Percentiles rank a stretch among this genome's conserved stretches.
phyloP scores from a whole-genome alignment of 1,284 basidiomycete genomes.

The Trichosporon inkin region DNA sequence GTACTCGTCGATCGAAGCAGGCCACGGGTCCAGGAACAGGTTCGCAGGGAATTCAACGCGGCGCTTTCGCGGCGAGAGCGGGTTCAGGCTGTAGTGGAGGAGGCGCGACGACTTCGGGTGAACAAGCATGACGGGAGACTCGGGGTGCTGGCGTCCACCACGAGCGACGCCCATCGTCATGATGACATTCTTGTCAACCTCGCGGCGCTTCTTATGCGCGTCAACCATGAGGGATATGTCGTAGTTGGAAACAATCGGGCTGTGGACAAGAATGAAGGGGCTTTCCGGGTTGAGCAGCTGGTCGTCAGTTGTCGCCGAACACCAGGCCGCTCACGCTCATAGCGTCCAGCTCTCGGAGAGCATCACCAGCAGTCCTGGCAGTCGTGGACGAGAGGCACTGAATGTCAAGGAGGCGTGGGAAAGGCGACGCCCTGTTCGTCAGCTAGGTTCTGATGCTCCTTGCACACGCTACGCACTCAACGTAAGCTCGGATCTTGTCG shows the following conservation, averaged over 20 bases:
- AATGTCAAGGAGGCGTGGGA: constrained; percentile 64
- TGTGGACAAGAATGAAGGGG: constrained; percentile 82
- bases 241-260: constrained; percentile 90
- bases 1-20: constrained; percentile 56
- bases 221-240: constrained; percentile 83
- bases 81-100: constrained; percentile 46
- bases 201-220: constrained; percentile 80
- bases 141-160: constrained; percentile 48
- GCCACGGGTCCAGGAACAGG: constrained; percentile 55
- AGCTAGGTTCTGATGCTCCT: neutral
- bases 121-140: constrained; percentile 50
- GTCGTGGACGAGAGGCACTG: constrained; percentile 81
- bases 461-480: constrained; percentile 20
- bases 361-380: constrained; percentile 89
- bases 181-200: constrained; percentile 83
- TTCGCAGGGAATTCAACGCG: constrained; percentile 44
- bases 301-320: constrained; percentile 12
- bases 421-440: constrained; percentile 20
- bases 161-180: constrained; percentile 83
- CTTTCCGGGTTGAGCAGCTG: constrained; percentile 81
- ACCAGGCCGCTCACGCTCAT: constrained; percentile 51
- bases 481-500: constrained; percentile 62
- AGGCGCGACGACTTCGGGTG: constrained; percentile 47
- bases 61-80: constrained; percentile 38
- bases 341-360: constrained; percentile 92